A percentile compares a stretch with the other conserved stretches of the same genome.
Evolutionary conservation across 768 basidiomycete genomes (phyloP).

Genomic region (Rhizopogon roseolus): DNA sequence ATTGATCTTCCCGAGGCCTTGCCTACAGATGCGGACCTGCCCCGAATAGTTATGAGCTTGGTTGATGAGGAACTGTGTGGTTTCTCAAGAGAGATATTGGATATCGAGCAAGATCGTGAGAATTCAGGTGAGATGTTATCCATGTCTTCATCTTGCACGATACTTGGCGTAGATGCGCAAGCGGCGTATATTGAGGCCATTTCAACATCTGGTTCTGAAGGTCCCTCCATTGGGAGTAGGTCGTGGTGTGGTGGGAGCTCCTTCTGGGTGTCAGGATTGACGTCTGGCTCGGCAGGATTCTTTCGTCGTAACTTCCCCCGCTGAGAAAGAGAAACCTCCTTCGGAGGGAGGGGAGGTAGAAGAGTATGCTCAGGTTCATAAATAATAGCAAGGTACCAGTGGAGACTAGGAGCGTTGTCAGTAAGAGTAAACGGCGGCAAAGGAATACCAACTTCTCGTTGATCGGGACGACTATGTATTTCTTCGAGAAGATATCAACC

Average conservation of each 20-base stretch:
- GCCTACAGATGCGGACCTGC: not conserved
- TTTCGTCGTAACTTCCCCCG: conserved; percentile 1
- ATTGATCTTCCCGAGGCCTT: not conserved
- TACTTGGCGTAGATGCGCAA: conserved; percentile 18
- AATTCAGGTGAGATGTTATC: conserved; percentile 6
- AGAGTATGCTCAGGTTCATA: conserved; percentile 68
- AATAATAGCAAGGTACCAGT: conserved; percentile 98
- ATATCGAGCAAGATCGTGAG: conserved; percentile 15
- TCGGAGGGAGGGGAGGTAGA: conserved; percentile 40
- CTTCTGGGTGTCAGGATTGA: not conserved
- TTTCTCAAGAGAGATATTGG: not conserved
- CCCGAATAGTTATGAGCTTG: not conserved
- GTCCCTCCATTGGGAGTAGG: not conserved
- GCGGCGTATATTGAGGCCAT: conserved; percentile 11
- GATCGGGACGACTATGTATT: conserved; percentile 91
- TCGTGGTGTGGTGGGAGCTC: conserved; percentile 1
- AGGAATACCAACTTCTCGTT: conserved; percentile 79
- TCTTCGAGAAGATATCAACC: conserved; percentile 84
- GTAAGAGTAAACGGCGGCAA: not conserved
- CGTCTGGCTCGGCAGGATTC: not conserved
- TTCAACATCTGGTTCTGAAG: conserved; percentile 11
- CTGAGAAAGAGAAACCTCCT: conserved; percentile 7
- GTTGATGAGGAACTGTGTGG: conserved; percentile 6
- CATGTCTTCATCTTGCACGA: conserved; percentile 10
- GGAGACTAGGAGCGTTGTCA: conserved; percentile 49